Conservation (phyloP, 225 moss, liverwort and hornwort species). For the Takakia lepidozioides region DNA sequence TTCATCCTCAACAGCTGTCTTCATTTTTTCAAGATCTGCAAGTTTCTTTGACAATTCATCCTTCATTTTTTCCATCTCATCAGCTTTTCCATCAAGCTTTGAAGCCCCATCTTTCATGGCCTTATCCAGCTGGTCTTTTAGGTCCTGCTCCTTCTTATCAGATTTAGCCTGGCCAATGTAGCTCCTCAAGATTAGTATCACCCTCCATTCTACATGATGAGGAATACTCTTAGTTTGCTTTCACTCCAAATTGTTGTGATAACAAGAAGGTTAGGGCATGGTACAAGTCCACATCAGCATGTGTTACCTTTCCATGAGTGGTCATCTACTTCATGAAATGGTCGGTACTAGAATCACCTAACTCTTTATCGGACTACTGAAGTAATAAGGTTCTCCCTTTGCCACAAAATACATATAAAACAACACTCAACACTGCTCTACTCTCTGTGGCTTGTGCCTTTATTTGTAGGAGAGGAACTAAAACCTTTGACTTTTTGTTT, state of each 20-base stretch:
- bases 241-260: too few species aligned
- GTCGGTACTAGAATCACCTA: too few species aligned
- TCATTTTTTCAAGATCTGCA: slow-evolving; percentile 5
- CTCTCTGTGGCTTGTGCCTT: slow-evolving; percentile 16
- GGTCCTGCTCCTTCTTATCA: slow-evolving; percentile 9
- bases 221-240: too few species aligned
- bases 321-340: too few species aligned
- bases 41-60: slow-evolving; percentile 10
- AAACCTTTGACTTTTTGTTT: slow-evolving; percentile 27
- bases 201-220: too few species aligned
- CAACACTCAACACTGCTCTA: slow-evolving; percentile 16
- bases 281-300: too few species aligned
- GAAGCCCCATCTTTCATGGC: slow-evolving; percentile 7
- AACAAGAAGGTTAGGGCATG: too few species aligned
- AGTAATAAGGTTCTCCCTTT: background rate
- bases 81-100: slow-evolving; percentile 3
- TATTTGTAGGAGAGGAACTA: too few species aligned
- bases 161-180: slow-evolving; percentile 9
- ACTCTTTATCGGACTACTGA: too few species aligned
- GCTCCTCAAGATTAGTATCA: background rate
- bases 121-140: slow-evolving; percentile 13
- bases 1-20: slow-evolving; percentile 1
- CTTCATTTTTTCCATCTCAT: slow-evolving; percentile 12
- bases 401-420: slow-evolving; percentile 16
- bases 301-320: too few species aligned